A percentile compares a stretch with the other conserved stretches of the same genome.
phyloP scores from a whole-genome alignment of 805 yeast species.

The Saccharomycopsis fodiens region DNA sequence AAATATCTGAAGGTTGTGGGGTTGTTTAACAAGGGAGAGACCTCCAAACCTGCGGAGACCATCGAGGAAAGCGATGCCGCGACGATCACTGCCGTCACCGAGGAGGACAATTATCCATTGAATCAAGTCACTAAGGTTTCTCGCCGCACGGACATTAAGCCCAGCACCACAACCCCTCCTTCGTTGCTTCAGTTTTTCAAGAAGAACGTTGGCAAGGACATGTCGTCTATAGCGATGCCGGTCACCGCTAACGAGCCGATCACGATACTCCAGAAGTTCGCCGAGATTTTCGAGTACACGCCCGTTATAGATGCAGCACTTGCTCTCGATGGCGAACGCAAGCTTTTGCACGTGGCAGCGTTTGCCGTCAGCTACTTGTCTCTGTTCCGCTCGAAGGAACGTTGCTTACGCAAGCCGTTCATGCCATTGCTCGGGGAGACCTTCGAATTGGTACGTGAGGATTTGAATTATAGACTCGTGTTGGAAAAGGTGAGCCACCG shows the following conservation, averaged over 20 bases:
- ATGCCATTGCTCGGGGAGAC: conserved; percentile 94
- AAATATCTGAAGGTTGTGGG: conserved; percentile 16
- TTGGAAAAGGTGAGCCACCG: conserved; percentile 85
- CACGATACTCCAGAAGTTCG: conserved; percentile 67
- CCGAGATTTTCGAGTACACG: conserved; percentile 77
- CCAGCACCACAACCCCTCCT: conserved; percentile 68
- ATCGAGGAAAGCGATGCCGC: conserved; percentile 20
- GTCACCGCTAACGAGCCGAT: conserved; percentile 91
- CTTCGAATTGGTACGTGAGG: conserved; percentile 81
- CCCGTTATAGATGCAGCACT: conserved; percentile 57
- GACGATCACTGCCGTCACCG: conserved; percentile 22
- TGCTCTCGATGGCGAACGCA: conserved; percentile 38
- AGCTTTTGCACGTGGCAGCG: conserved; percentile 61
- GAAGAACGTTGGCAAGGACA: conserved; percentile 88
- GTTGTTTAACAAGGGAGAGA: conserved; percentile 1
- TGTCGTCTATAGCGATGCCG: conserved; percentile 84
- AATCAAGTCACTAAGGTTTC: conserved; percentile 37
- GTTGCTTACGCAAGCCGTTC: conserved; percentile 84
- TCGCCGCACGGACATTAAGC: conserved; percentile 52
- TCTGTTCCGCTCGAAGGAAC: conserved; percentile 60
- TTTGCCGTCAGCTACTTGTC: conserved; percentile 77
- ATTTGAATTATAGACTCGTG: conserved; percentile 62
- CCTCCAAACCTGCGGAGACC: conserved; percentile 19
- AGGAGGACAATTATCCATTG: conserved; percentile 56
- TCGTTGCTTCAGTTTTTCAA: conserved; percentile 71